Percentiles rank a stretch among this genome's conserved stretches.
phyloP scores from a whole-genome alignment of 2,329 filamentous ascomycete genomes.

The Claviceps quebecensis region DNA sequence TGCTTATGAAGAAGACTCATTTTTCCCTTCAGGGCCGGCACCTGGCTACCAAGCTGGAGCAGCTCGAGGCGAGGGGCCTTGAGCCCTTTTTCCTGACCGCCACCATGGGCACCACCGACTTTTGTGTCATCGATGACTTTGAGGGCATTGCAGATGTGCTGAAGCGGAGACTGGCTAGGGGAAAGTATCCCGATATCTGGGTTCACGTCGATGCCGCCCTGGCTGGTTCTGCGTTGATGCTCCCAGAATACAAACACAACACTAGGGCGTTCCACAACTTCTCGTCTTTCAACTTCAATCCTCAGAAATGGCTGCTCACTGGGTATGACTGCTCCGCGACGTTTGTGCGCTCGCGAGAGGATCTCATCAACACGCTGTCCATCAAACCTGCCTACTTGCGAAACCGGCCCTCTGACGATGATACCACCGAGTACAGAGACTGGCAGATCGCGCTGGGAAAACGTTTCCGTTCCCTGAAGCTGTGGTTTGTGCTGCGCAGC shows the following conservation, averaged over 20 bases:
- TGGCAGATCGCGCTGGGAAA: conserved; percentile 93
- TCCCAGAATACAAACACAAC: conserved; percentile 65
- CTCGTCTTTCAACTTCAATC: conserved; percentile 87
- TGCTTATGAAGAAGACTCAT: conserved; percentile 47
- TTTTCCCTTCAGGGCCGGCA: conserved; percentile 55
- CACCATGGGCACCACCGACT: conserved; percentile 75
- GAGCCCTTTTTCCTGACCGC: conserved; percentile 78
- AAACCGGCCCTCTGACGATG: conserved; percentile 67
- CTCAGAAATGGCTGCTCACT: conserved; percentile 94
- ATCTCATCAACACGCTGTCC: conserved; percentile 67
- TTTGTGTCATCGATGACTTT: conserved; percentile 78
- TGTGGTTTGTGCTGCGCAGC: conserved; percentile 84
- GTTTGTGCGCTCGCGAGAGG: conserved; percentile 59
- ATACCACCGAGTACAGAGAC: conserved; percentile 89
- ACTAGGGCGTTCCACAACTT: conserved; percentile 49
- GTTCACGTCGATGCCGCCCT: conserved; percentile 91
- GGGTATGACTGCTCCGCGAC: conserved; percentile 81
- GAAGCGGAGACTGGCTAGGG: conserved; percentile 10
- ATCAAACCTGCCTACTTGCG: conserved; percentile 70
- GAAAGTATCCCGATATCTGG: conserved; percentile 49
- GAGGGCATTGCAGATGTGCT: conserved; percentile 45
- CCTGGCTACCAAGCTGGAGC: conserved; percentile 47
- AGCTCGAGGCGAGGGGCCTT: conserved; percentile 53
- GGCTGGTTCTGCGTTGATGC: conserved; percentile 71
- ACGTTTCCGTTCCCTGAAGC: conserved; percentile 76